These are phyloP conservation scores for Cardamine resedifolia DNA, from an alignment of 345 rosid species.

Conservation along the genomic window DNA sequence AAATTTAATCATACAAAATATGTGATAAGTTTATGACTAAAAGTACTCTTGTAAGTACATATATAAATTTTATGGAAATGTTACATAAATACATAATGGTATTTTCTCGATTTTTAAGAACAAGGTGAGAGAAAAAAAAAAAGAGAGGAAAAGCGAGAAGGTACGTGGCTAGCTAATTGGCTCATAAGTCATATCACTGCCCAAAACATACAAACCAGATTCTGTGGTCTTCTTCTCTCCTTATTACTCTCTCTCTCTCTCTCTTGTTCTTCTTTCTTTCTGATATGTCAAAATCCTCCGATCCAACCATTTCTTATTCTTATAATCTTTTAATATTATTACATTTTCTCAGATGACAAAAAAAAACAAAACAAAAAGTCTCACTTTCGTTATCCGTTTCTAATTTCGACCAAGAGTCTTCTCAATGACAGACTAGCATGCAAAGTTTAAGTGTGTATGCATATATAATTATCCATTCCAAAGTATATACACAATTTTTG, in stretches of 20 bases:
- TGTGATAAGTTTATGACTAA: no score
- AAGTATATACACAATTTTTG: not conserved
- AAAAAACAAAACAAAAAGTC: not conserved
- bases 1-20: no score
- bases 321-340: not conserved
- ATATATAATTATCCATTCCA: slow-evolving; percentile 23
- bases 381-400: slow-evolving; percentile 39
- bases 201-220: slow-evolving; percentile 6
- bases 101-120: not conserved
- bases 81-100: not conserved
- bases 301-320: slow-evolving; percentile 37
- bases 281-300: slow-evolving; percentile 25
- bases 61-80: not conserved
- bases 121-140: not conserved
- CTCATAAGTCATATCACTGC: slow-evolving; percentile 34
- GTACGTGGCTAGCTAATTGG: slow-evolving; percentile 42
- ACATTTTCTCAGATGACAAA: not conserved
- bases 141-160: slow-evolving; percentile 34
- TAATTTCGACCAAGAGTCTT: slow-evolving; percentile 32
- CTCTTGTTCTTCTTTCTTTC: no score
- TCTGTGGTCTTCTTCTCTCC: slow-evolving; percentile 35
- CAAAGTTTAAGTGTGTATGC: slow-evolving; percentile 20
- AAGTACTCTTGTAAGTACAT: no score
- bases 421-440: slow-evolving; percentile 30
- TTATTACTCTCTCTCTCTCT: slow-evolving; percentile 9